phyloP scores from a whole-genome alignment of 768 basidiomycete species.

The Rhodosporidiobolus sp. region DNA sequence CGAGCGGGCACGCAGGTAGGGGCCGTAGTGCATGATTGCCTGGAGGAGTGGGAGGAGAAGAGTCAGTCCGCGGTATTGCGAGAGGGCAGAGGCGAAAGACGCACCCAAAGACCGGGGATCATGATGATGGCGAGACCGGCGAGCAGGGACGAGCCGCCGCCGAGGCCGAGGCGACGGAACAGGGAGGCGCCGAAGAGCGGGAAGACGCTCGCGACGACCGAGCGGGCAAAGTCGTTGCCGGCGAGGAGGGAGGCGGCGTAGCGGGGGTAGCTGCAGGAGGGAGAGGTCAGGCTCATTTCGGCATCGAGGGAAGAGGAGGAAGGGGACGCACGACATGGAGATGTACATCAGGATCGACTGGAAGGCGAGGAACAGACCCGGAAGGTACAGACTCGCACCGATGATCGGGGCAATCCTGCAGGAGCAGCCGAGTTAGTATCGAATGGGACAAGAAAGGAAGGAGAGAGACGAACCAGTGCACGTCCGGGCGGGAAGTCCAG shows the following conservation, averaged over 20 bases:
- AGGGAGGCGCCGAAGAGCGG: slow-evolving; percentile 45
- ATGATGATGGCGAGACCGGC: slow-evolving; percentile 47
- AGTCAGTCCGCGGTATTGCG: neutral
- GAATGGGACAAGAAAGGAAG: neutral
- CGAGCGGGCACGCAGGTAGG: slow-evolving; percentile 18
- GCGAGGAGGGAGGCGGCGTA: slow-evolving; percentile 50
- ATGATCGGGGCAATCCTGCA: slow-evolving; percentile 25
- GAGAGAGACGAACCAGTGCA: slow-evolving; percentile 45
- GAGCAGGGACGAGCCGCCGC: slow-evolving; percentile 46
- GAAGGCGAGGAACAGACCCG: neutral
- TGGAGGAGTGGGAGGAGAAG: neutral
- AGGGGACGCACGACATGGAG: neutral
- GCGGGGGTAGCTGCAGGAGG: slow-evolving; percentile 39
- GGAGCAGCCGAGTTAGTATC: neutral
- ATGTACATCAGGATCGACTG: slow-evolving; percentile 14
- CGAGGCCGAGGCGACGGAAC: slow-evolving; percentile 47
- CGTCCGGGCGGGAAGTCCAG: slow-evolving; percentile 41
- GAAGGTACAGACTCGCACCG: slow-evolving; percentile 30
- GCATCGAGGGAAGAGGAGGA: neutral
- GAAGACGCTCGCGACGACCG: slow-evolving; percentile 42
- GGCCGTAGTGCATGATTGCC: slow-evolving; percentile 28
- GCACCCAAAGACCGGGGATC: slow-evolving; percentile 46
- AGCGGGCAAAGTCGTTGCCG: slow-evolving; percentile 49
- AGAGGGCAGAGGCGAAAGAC: neutral
- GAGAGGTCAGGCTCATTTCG: neutral